A percentile compares a stretch with the other conserved stretches of the same genome.
Evolutionary conservation across 139 green algal species (phyloP).

Genomic region (Closterium sp.): DNA sequence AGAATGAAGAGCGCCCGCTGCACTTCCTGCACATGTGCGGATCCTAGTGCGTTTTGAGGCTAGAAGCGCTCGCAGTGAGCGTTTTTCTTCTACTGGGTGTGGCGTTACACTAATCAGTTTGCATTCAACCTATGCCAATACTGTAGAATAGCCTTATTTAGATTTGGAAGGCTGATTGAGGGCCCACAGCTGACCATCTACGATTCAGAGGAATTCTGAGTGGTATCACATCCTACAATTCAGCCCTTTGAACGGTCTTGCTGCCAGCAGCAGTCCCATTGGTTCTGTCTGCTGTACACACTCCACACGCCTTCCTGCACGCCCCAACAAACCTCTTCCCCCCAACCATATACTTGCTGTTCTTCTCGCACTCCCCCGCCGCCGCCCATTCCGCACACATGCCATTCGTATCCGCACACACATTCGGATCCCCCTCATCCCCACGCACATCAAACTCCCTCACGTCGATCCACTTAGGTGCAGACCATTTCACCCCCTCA

Average conservation of each 20-base stretch:
- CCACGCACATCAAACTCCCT: neutral
- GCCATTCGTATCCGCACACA: neutral
- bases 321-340: neutral
- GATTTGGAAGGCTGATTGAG: neutral
- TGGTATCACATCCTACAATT: too few species aligned
- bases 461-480: constrained; percentile 53
- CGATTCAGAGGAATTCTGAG: too few species aligned
- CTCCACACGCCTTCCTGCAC: neutral
- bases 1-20: too few species aligned
- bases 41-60: too few species aligned
- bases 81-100: too few species aligned
- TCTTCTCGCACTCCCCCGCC: neutral
- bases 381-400: neutral
- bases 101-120: too few species aligned
- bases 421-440: neutral
- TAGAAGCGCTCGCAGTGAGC: too few species aligned
- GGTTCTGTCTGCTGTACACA: neutral
- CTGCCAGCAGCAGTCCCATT: neutral
- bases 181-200: neutral
- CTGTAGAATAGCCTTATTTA: neutral
- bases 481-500: constrained; percentile 54
- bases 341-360: neutral
- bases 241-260: too few species aligned
- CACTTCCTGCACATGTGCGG: too few species aligned
- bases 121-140: neutral